phyloP scores from a whole-genome alignment of 2,329 filamentous ascomycete genomes.

The Xylariaceae sp. region DNA sequence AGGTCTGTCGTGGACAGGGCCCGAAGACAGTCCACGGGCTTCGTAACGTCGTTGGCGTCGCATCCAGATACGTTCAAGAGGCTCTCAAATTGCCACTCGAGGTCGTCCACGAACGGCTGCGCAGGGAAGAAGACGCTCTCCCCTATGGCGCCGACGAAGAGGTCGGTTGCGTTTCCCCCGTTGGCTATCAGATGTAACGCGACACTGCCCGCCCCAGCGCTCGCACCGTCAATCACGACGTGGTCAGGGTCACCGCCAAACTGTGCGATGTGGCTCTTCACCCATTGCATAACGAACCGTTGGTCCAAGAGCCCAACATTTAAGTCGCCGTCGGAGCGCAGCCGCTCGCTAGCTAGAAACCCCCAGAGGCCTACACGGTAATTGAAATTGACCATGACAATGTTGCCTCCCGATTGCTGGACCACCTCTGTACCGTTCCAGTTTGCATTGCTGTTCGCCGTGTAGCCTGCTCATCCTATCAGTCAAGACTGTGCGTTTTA shows the following conservation, averaged over 20 bases:
- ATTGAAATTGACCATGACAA: constrained; percentile 58
- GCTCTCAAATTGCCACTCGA: constrained; percentile 45
- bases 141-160: constrained; percentile 43
- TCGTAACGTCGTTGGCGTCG: constrained; percentile 9
- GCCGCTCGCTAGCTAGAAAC: constrained; percentile 55
- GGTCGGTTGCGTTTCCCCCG: constrained; percentile 32
- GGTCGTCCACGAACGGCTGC: constrained; percentile 38
- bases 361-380: constrained; percentile 61
- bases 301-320: constrained; percentile 64
- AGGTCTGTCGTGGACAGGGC: constrained; percentile 28
- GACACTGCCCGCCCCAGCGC: constrained; percentile 57
- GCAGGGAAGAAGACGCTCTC: constrained; percentile 48
- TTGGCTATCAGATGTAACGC: constrained; percentile 46
- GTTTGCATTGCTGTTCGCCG: constrained; percentile 43
- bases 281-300: constrained; percentile 56
- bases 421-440: constrained; percentile 47
- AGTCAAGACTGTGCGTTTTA: background rate
- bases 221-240: constrained; percentile 59
- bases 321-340: constrained; percentile 51
- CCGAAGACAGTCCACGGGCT: constrained; percentile 40
- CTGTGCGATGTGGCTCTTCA: constrained; percentile 52
- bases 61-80: constrained; percentile 34
- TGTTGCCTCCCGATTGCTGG: constrained; percentile 36
- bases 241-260: constrained; percentile 57
- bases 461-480: constrained; percentile 35